These are phyloP conservation scores for Suhomyces atakaporum DNA, from an alignment of 1,139 yeast species.

Conservation along the genomic window DNA sequence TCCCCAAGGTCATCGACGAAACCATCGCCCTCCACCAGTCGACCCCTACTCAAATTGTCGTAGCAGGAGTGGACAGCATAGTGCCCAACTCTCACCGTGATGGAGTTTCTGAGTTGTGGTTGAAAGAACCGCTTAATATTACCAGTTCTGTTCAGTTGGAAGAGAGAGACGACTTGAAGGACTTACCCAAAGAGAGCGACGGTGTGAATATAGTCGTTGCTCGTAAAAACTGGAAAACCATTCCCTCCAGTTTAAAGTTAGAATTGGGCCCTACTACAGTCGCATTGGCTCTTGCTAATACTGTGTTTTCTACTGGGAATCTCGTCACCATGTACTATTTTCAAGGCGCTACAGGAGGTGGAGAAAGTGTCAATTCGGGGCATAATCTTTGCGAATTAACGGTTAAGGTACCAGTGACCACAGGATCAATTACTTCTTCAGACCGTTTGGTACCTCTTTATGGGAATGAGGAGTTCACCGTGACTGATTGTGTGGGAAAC, in stretches of 20 bases:
- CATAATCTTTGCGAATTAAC: constrained; percentile 33
- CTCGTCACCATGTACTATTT: constrained; percentile 43
- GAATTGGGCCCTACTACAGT: constrained; percentile 20
- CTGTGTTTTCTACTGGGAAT: constrained; percentile 40
- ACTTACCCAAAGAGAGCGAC: constrained; percentile 31
- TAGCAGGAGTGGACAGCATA: constrained; percentile 53
- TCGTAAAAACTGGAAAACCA: constrained; percentile 41
- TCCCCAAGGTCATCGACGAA: constrained; percentile 35
- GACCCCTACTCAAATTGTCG: constrained; percentile 40
- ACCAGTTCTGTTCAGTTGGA: constrained; percentile 23
- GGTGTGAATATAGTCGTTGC: constrained; percentile 38
- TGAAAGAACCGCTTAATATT: constrained; percentile 32
- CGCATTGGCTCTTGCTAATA: constrained; percentile 39
- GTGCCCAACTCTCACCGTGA: constrained; percentile 37
- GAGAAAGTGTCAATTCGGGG: constrained; percentile 29
- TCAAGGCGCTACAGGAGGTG: constrained; percentile 19
- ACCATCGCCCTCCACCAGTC: constrained; percentile 33
- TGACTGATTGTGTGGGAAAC: constrained; percentile 53
- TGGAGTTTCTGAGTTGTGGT: constrained; percentile 54
- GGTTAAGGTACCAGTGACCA: constrained; percentile 25
- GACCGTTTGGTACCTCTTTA: constrained; percentile 43
- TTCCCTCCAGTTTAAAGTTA: constrained; percentile 26
- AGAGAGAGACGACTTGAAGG: constrained; percentile 27
- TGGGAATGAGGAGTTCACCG: constrained; percentile 23
- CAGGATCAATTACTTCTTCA: constrained; percentile 3